A percentile compares a stretch with the other conserved stretches of the same genome.
Conservation (phyloP, 1,139 yeast species). For the Yamadazyma sp. region DNA sequence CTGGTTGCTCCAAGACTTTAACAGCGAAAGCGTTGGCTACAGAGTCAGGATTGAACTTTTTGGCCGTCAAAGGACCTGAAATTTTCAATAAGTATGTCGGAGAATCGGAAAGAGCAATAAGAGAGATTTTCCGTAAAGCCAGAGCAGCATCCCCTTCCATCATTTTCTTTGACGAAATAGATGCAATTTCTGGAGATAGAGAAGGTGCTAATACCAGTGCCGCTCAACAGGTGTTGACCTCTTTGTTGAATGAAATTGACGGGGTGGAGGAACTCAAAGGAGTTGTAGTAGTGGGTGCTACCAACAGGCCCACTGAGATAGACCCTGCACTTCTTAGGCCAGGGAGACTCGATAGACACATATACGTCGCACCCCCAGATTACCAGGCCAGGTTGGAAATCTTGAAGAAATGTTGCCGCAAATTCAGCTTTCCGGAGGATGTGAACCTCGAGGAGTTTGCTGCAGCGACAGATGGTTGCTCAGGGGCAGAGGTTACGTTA, state of each 20-base stretch:
- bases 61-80: constrained; percentile 96
- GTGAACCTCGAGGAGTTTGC: constrained; percentile 46
- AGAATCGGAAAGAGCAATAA: constrained; percentile 83
- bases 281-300: constrained; percentile 91
- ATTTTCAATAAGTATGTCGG: constrained; percentile 93
- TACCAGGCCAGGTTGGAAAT: constrained; percentile 74
- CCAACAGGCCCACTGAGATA: constrained; percentile 89
- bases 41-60: constrained; percentile 87
- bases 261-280: constrained; percentile 95
- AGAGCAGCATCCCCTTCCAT: constrained; percentile 92
- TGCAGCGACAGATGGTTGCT: constrained; percentile 84
- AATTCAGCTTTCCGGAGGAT: constrained; percentile 49
- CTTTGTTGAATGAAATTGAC: constrained; percentile 88
- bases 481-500: constrained; percentile 94
- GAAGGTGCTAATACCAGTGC: constrained; percentile 63
- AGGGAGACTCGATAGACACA: constrained; percentile 88
- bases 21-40: constrained; percentile 95
- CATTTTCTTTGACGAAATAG: constrained; percentile 92
- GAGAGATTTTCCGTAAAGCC: constrained; percentile 90
- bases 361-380: constrained; percentile 92
- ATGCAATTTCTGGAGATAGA: constrained; percentile 82
- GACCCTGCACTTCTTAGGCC: constrained; percentile 92
- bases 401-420: constrained; percentile 61
- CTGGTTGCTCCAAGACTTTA: constrained; percentile 93
- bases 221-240: constrained; percentile 82